Evolutionary conservation across 2,329 filamentous ascomycete species (phyloP).

Genomic region (Aspergillus texensis): DNA sequence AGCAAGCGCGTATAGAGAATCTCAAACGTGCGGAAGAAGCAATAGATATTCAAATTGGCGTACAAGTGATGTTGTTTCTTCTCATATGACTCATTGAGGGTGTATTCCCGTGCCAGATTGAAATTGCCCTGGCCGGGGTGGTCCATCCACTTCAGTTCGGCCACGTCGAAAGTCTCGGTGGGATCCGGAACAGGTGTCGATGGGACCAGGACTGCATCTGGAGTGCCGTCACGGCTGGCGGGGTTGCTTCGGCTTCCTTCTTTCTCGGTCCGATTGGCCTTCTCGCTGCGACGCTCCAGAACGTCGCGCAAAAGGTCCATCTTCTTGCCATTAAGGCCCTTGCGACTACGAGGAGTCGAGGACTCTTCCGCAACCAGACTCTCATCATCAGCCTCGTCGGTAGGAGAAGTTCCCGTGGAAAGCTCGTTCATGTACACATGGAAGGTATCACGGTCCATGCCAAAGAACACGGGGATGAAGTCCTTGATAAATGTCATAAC

Average conservation of each 20-base stretch:
- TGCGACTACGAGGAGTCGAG: slow-evolving; percentile 68
- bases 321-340: slow-evolving; percentile 68
- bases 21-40: slow-evolving; percentile 92
- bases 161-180: slow-evolving; percentile 58
- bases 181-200: slow-evolving; percentile 47
- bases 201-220: slow-evolving; percentile 62
- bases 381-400: slow-evolving; percentile 77
- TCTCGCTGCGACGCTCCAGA: slow-evolving; percentile 75
- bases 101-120: slow-evolving; percentile 66
- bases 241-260: slow-evolving; percentile 77
- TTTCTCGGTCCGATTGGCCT: slow-evolving; percentile 70
- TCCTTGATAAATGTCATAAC: slow-evolving; percentile 75
- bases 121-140: slow-evolving; percentile 59
- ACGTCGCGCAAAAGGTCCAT: slow-evolving; percentile 79
- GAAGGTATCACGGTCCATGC: slow-evolving; percentile 70
- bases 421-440: slow-evolving; percentile 69
- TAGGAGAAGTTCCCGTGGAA: slow-evolving; percentile 70
- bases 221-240: slow-evolving; percentile 84
- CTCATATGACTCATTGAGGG: slow-evolving; percentile 76
- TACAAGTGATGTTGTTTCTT: slow-evolving; percentile 87
- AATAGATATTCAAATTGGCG: slow-evolving; percentile 86
- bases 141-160: slow-evolving; percentile 61
- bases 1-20: slow-evolving; percentile 83
- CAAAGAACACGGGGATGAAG: slow-evolving; percentile 77
- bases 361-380: slow-evolving; percentile 68